Evolutionary conservation across 495 filamentous ascomycete genomes (phyloP).

Genomic region (Gamarada debralockiae): DNA sequence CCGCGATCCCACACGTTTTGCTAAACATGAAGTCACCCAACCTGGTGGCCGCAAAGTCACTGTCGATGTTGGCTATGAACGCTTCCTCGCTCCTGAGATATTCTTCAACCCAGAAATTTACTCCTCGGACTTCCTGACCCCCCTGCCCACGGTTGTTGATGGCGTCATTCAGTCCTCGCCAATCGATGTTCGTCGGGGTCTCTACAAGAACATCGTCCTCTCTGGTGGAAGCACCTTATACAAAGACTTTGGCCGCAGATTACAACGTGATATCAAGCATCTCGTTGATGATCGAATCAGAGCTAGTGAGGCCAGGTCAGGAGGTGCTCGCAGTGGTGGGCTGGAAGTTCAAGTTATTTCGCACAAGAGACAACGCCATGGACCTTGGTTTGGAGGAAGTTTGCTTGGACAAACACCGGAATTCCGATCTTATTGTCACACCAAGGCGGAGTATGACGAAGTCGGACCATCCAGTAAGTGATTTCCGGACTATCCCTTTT

Average conservation of each 20-base stretch:
- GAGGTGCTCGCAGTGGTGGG: constrained; percentile 74
- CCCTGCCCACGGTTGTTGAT: constrained; percentile 89
- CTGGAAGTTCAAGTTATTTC: constrained; percentile 95
- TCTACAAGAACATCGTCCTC: constrained; percentile 99
- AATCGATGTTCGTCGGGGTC: constrained; percentile 91
- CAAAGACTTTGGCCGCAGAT: constrained; percentile 91
- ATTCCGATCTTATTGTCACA: constrained; percentile 98
- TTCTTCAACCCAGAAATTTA: constrained; percentile 99
- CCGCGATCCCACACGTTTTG: constrained; percentile 82
- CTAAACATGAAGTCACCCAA: constrained; percentile 80
- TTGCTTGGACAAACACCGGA: constrained; percentile 97
- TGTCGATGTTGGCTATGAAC: constrained; percentile 95
- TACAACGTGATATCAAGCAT: constrained; percentile 95
- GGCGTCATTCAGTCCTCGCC: constrained; percentile 95
- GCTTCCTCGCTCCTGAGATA: constrained; percentile 96
- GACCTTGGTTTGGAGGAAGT: constrained; percentile 97
- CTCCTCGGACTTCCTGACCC: constrained; percentile 95
- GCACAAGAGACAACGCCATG: constrained; percentile 93
- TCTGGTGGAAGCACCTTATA: constrained; percentile 96
- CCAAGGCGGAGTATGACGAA: constrained; percentile 58
- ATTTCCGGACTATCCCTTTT: too few relatives aligned
- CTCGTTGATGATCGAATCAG: constrained; percentile 88
- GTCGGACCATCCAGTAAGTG: not conserved
- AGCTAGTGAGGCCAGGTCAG: constrained; percentile 87
- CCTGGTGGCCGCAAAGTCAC: constrained; percentile 80